Conservation (phyloP, 148 eudicot species). For the Dysphania ambrosioides region DNA sequence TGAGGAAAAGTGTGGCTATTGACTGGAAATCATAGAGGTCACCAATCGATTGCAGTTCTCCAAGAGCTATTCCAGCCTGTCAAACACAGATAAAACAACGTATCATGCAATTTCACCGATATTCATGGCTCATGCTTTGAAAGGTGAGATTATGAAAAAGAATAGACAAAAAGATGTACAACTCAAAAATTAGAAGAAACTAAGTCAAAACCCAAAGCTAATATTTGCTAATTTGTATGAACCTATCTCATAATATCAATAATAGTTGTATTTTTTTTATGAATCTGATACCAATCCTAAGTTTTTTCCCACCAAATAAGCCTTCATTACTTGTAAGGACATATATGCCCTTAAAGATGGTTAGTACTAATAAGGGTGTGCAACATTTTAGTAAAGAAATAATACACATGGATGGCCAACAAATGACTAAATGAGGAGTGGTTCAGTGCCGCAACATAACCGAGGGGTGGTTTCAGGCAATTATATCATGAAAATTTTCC, state of each 20-base stretch:
- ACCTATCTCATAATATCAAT: not conserved
- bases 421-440: no score
- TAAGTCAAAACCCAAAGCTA: not conserved
- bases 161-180: not conserved
- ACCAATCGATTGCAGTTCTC: conserved; percentile 73
- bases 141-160: not conserved
- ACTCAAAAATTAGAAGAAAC: not conserved
- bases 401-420: no score
- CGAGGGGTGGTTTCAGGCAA: not conserved
- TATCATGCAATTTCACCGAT: not conserved
- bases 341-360: not conserved
- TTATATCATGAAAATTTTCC: not conserved
- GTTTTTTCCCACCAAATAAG: not conserved
- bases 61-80: conserved; percentile 94
- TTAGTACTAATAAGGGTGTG: not conserved
- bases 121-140: not conserved
- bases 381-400: no score
- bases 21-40: conserved; percentile 87
- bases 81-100: not conserved
- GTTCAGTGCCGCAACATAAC: not conserved
- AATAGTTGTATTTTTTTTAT: no score
- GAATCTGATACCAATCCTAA: no score
- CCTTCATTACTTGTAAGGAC: not conserved
- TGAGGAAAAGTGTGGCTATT: conserved; percentile 80
- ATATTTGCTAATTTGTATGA: not conserved